Evolutionary conservation across 176 grass and related monocot species (phyloP).

Genomic region (Triticum urartu): DNA sequence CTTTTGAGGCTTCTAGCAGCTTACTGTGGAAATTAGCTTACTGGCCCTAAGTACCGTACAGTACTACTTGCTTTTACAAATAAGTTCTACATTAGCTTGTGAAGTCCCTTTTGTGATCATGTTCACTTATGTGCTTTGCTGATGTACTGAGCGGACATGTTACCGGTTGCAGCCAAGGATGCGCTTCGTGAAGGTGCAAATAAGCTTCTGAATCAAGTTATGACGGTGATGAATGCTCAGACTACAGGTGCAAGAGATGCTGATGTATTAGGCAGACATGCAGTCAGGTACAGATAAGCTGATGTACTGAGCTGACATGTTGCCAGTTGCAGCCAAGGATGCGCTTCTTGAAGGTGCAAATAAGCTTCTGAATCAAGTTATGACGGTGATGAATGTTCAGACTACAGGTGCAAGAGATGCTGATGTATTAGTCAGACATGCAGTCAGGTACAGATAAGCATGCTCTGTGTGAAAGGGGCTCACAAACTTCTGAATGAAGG

Average conservation of each 20-base stretch:
- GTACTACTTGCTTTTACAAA: not conserved
- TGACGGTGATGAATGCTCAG: not conserved
- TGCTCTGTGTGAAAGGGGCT: not conserved
- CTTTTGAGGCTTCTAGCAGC: too few species aligned
- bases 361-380: not conserved
- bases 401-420: too few species aligned
- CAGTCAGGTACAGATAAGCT: not conserved
- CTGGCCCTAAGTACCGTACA: not conserved
- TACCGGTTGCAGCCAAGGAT: not conserved
- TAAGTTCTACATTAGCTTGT: not conserved
- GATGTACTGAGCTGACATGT: not conserved
- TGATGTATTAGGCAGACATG: too few species aligned
- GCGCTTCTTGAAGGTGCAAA: not conserved
- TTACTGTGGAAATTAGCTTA: too few species aligned
- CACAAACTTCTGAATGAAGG: not conserved
- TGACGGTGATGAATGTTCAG: not conserved
- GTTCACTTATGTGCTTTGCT: not conserved
- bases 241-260: too few species aligned
- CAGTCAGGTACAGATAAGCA: not conserved
- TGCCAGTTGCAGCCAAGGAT: not conserved
- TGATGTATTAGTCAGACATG: too few species aligned
- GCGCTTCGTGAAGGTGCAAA: not conserved
- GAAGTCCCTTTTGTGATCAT: not conserved
- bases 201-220: not conserved
- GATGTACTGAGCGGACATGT: not conserved